Evolutionary conservation across 2,329 filamentous ascomycete genomes (phyloP).

Genomic region (Fusarium tanahbumbuense): DNA sequence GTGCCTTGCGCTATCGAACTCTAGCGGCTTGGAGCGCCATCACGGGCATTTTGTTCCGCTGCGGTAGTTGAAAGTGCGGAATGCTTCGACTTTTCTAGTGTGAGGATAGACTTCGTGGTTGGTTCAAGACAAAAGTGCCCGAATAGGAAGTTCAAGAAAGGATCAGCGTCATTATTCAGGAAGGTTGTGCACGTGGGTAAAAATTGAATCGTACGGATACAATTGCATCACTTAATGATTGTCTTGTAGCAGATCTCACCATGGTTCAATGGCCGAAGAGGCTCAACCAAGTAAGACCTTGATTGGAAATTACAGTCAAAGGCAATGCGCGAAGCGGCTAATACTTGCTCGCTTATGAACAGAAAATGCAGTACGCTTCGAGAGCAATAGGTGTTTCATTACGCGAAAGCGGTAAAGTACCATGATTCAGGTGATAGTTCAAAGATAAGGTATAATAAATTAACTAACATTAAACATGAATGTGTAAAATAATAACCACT

Average conservation of each 20-base stretch:
- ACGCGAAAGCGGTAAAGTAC: no score
- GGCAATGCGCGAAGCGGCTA: no score
- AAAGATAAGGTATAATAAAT: neutral
- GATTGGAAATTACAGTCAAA: no score
- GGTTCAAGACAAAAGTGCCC: neutral
- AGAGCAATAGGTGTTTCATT: no score
- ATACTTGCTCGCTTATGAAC: no score
- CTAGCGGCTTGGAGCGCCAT: neutral
- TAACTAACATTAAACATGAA: no score
- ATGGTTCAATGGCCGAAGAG: no score
- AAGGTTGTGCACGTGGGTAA: neutral
- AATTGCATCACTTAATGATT: neutral
- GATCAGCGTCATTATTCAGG: neutral
- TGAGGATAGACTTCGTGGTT: neutral
- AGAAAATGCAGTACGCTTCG: no score
- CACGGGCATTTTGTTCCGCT: neutral
- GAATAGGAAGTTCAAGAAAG: neutral
- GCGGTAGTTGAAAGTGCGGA: neutral
- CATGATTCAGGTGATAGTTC: fast-evolving
- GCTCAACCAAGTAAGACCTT: no score
- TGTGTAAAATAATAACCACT: fast-evolving
- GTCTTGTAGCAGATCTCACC: neutral
- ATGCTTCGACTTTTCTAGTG: neutral
- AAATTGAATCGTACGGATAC: neutral
- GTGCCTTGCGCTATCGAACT: constrained; percentile 7